Percentiles rank a stretch among this genome's conserved stretches.
These are phyloP conservation scores for Ananas comosus DNA, from an alignment of 176 grass and related monocot species.

Conservation along the genomic window DNA sequence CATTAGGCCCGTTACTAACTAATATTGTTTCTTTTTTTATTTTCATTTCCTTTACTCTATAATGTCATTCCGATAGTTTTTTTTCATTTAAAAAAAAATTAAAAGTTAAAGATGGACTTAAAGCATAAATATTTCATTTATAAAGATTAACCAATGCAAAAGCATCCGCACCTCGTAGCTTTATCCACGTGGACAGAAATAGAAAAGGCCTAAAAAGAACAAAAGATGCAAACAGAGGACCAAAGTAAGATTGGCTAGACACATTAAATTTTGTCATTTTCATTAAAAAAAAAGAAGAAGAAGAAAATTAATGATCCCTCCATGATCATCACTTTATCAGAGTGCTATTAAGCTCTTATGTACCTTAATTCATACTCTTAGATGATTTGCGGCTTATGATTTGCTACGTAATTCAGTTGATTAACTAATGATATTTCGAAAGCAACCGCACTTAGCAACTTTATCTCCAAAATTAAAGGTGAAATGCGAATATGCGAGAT, in stretches of 20 bases:
- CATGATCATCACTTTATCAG: not conserved
- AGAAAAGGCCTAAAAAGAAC: not conserved
- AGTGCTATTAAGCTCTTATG: not conserved
- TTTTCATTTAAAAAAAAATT: too few relatives aligned
- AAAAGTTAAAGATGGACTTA: not conserved
- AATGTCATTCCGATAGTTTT: too few relatives aligned
- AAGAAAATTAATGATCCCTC: not conserved
- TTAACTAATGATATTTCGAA: too few relatives aligned
- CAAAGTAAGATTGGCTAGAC: not conserved
- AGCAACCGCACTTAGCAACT: too few relatives aligned
- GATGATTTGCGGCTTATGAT: too few relatives aligned
- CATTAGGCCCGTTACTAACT: too few relatives aligned
- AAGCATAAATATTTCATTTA: not conserved
- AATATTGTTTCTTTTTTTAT: too few relatives aligned
- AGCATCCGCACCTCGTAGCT: not conserved
- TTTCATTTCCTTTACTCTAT: too few relatives aligned
- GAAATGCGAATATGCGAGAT: too few relatives aligned
- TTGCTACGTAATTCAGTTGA: too few relatives aligned
- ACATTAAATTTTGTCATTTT: not conserved
- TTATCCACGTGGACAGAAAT: not conserved
- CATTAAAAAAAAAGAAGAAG: not conserved
- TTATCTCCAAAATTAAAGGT: too few relatives aligned
- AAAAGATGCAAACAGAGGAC: not conserved
- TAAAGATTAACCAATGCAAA: not conserved
- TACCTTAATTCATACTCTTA: not conserved